Evolutionary conservation across 2,329 filamentous ascomycete species (phyloP).

Genomic region (Emergomyces orientalis): DNA sequence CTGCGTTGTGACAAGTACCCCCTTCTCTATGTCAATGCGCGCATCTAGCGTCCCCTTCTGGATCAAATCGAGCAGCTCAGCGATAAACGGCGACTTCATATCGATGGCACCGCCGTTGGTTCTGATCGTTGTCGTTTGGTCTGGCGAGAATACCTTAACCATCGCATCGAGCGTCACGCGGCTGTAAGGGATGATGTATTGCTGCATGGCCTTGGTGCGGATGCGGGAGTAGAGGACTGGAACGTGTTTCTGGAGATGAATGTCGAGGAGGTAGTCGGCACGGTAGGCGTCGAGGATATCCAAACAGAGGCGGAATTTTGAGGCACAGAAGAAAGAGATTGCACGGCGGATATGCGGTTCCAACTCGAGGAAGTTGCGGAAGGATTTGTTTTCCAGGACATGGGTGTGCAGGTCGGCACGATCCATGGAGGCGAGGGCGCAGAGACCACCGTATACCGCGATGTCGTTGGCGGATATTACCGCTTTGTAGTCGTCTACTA

Average conservation of each 20-base stretch:
- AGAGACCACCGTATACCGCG: constrained; percentile 82
- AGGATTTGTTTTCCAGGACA: constrained; percentile 71
- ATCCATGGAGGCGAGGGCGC: constrained; percentile 83
- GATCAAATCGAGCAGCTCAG: constrained; percentile 72
- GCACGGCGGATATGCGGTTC: constrained; percentile 92
- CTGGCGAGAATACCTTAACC: constrained; percentile 61
- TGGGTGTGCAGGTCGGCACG: constrained; percentile 61
- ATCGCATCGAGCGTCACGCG: constrained; percentile 73
- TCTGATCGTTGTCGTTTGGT: constrained; percentile 33
- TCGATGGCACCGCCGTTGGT: constrained; percentile 19
- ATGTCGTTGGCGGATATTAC: constrained; percentile 78
- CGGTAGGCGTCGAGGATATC: constrained; percentile 72
- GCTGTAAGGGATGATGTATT: constrained; percentile 87
- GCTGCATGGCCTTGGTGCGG: constrained; percentile 81
- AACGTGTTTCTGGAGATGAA: constrained; percentile 72
- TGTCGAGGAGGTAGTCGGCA: constrained; percentile 79
- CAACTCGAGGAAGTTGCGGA: constrained; percentile 80
- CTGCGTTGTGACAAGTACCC: constrained; percentile 64
- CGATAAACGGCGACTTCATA: constrained; percentile 29
- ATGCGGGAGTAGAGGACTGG: constrained; percentile 61
- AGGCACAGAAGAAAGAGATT: constrained; percentile 78
- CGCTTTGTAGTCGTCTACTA: constrained; percentile 54
- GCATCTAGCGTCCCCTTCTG: constrained; percentile 61
- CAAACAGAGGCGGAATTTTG: constrained; percentile 79
- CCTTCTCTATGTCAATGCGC: constrained; percentile 74